Conservation (phyloP, 1,139 yeast species). For the Starmera stellimalicola region DNA sequence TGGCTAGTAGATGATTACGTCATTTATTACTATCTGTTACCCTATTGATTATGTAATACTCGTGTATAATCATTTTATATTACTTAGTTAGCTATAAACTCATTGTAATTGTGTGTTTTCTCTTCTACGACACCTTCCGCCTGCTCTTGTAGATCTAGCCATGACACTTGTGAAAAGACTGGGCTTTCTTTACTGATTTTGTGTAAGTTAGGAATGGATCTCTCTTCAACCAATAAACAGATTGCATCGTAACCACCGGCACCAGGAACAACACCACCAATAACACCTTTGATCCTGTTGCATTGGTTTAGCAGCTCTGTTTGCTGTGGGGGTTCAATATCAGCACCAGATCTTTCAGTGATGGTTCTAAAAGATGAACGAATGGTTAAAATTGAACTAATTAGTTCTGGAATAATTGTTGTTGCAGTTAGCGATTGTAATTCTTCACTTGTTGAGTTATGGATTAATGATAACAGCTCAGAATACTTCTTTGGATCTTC, state of each 20-base stretch:
- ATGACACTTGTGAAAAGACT: conserved; percentile 38
- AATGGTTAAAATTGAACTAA: conserved; percentile 34
- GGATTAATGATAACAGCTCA: conserved; percentile 17
- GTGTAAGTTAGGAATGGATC: conserved; percentile 31
- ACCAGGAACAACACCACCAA: conserved; percentile 96
- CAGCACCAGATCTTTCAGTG: conserved; percentile 64
- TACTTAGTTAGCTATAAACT: no score
- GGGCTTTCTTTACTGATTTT: conserved; percentile 21
- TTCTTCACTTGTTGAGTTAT: conserved; percentile 9
- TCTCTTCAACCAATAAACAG: conserved; percentile 52
- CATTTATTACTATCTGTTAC: no score
- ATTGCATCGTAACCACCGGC: conserved; percentile 98
- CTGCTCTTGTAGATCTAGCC: conserved; percentile 60
- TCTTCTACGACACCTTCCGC: conserved; percentile 37
- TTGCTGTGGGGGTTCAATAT: conserved; percentile 80
- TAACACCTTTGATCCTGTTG: conserved; percentile 50
- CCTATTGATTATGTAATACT: no score
- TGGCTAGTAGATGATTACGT: no score
- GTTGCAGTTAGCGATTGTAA: conserved; percentile 7
- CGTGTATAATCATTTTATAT: no score
- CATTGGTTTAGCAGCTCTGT: conserved; percentile 63
- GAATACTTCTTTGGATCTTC: conserved; percentile 21
- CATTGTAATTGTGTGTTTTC: background rate
- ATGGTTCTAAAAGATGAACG: conserved; percentile 47
- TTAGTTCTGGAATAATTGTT: conserved; percentile 18